Evolutionary conservation across 2,329 filamentous ascomycete genomes (phyloP), one percentile per base, ranked within the genome.

Genomic region (Fusarium sublunatum): DNA sequence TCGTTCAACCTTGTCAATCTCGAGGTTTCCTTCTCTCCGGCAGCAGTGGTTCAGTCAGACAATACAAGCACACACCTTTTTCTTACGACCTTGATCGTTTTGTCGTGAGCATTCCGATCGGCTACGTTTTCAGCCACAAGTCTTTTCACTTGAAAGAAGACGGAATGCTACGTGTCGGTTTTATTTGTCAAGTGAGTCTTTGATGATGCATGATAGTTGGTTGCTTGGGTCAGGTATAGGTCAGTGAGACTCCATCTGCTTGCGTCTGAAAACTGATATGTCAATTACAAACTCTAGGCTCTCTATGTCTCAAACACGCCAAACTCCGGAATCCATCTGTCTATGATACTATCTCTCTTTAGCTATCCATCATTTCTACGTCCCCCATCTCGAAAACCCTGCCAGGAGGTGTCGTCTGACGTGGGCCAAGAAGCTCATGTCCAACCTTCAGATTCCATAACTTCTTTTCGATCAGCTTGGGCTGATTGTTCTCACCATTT

Each of bases 41-140:
- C 60, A 67, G 62, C 59, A 67, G 56, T 67, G 67, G 67, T 70
- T 64, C 65, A 70, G 63, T 70, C 65, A 70, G 58, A 65, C 61
- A 70, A 70, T 70, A 65, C 68, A 70, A 65, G 41, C 54, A 59
- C 28, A 50, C 58, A 65, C 48, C 60, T 55, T 60, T 65, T 67
- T 57, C 41, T 60, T 48, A 48, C 56, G 38, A 50, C 31, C 6
- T 58, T 43, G 24, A 22, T 46, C n/a, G 19, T 58, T 35, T 61
- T 31, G 8, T 15, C 25, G 35, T 36, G 38, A 59, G 42, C 62
- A 60, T 65, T 65, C 53, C 58, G 49, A 50, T 50, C 26, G 29
- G 10, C 15, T 52, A 10, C 26, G 31, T 31, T 32, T 35, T 51
- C 43, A 56, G 61, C 45, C 60, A 52, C 63, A 49, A 43, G 53